Evolutionary conservation across 306 rosid species (phyloP), one percentile per base, ranked within the genome.

Genomic region (Macrotyloma uniflorum): DNA sequence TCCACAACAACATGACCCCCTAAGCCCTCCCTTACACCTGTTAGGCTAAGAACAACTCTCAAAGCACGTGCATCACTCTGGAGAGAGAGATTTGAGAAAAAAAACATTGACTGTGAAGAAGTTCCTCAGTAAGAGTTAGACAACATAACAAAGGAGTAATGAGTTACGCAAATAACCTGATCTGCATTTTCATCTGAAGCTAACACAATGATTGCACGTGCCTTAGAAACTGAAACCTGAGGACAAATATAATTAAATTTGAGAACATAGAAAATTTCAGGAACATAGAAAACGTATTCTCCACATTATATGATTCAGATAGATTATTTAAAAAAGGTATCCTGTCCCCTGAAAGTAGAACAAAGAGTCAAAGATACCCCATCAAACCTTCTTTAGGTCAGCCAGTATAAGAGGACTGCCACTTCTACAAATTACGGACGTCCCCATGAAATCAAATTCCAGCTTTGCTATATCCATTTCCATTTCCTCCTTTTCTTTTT

Each of bases 401-500:
- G 97, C 98, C 71, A 94, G 85, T 74, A 94, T 94, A 66, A 94
- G 97, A 79, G 98, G 97, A 82, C 98, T 94, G 85, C 98, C 98
- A 82, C 98, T 94, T 88, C 98, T 83, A 80, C 98, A 92, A 80
- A 94, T 94, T 72, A 94, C 97, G 30, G 97, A 92, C 1, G 95
- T 94, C 74, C 98, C 97, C 98, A 94, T 94, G 85, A 94, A 90
- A 80, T 89, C 95, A 68, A 94, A 94, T 86, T 94, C 98, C 57
- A 94, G 93, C 88, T 92, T 94, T 82, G 95, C 84, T 86, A 94
- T 94, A 76, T 94, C 98, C 79, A 91, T 83, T 86, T 94, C 97
- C 98, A 94, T 94, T 83, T 94, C 97, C 88, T 92, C 98, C 88
- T 94, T 94, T 81, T 94, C 98, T 89, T 92, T 88, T 86, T 94